A percentile compares a stretch with the other conserved stretches of the same genome.
Conservation (phyloP, 805 yeast genomes). For the Barnettozyma pratensis region DNA sequence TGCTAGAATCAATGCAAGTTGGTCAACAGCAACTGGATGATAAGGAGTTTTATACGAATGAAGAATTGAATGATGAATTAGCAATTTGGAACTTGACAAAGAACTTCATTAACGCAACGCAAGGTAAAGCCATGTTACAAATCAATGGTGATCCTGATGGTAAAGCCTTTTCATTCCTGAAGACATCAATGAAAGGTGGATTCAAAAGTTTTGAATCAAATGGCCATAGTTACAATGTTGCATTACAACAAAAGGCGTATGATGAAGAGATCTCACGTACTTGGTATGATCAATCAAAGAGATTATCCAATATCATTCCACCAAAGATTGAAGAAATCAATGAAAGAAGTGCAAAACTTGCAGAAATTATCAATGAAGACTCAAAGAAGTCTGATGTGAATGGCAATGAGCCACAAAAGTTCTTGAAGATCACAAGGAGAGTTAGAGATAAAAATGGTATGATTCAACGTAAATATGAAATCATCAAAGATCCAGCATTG, state of each 20-base stretch:
- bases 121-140: constrained; percentile 95
- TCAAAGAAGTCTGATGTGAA: constrained; percentile 16
- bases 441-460: constrained; percentile 81
- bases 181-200: constrained; percentile 95
- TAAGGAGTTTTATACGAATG: constrained; percentile 49
- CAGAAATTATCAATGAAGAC: constrained; percentile 1
- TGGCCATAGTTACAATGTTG: constrained; percentile 74
- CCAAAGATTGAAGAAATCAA: constrained; percentile 22
- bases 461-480: constrained; percentile 72
- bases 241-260: constrained; percentile 83
- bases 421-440: constrained; percentile 67
- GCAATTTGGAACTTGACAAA: constrained; percentile 94
- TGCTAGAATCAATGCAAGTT: constrained; percentile 87
- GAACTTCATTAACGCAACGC: constrained; percentile 89
- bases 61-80: constrained; percentile 68
- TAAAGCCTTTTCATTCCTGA: constrained; percentile 78
- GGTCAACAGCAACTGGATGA: constrained; percentile 91
- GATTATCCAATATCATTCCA: constrained; percentile 37
- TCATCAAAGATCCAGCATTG: constrained; percentile 78
- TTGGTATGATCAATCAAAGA: constrained; percentile 80
- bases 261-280: constrained; percentile 85
- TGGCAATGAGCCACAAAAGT: constrained; percentile 25
- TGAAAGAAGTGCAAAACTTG: constrained; percentile 23
- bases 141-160: constrained; percentile 94
- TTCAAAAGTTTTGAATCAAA: constrained; percentile 48